Evolutionary conservation across 257 asterid genomes (phyloP), one percentile per base, ranked within the genome.

Genomic region (Ophiorrhiza pumila): DNA sequence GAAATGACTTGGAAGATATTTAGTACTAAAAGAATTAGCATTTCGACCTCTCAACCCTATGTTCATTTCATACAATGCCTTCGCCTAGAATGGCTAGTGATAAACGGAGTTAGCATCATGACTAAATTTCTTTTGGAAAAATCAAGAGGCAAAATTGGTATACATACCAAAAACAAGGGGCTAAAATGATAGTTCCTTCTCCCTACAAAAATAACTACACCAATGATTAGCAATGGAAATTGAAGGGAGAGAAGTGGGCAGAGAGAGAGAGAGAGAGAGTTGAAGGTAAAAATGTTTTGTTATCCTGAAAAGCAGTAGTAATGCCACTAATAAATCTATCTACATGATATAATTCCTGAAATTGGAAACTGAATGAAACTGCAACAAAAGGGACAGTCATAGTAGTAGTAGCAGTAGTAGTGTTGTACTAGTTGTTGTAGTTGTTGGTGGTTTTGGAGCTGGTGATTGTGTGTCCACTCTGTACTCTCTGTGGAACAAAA

Each of bases 391-490:
- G 23, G 69, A 10, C 49, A 12, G 10, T 2, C 13, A 2, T 8
- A 64, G 69, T 64, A 22, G 52, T 29, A 64, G 22, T 9, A 20
- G 32, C 13, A 20, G 13, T 10, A n/a, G 49, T 32, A 67, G 25
- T 34, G 60, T 27, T 31, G 73, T 69, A 53, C 37, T 43, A n/a
- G 25, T 37, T 9, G 67, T 1, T 37, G 74, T 42, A 52, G 61
- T 47, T 27, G 72, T 47, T 32, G 69, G 6, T 15, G 52, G 47
- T 29, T 23, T 34, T 49, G 73, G 34, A 52, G 74, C 41, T 53
- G 74, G 31, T 31, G 72, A 5, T 31, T 20, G 49, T 46, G 74
- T 70, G 74, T 65, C 74, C 65, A 70, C 74, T 55, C 74, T 70
- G 65, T 58, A 69, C 50, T 69, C 35, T 53, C 52, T 53, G 74